Evolutionary conservation across 164 flowering plant genomes (phyloP).

Genomic region (Hamamelis virginiana): DNA sequence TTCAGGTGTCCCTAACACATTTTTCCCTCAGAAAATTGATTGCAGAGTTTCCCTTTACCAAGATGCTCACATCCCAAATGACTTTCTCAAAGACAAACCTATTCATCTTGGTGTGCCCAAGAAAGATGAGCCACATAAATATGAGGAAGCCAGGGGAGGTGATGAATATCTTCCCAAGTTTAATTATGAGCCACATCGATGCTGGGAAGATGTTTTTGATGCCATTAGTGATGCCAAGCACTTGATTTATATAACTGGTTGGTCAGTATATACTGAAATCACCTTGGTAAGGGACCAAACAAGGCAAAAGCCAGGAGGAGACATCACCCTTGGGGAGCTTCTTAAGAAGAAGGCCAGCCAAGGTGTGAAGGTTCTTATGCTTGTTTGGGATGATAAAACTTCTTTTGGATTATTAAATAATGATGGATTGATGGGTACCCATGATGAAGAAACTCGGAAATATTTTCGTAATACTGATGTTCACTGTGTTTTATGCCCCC

Average conservation of each 20-base stretch:
- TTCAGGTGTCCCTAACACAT: constrained; percentile 73
- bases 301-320: constrained; percentile 59
- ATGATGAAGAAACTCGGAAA: constrained; percentile 65
- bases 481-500: constrained; percentile 67
- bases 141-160: too few relatives aligned
- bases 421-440: constrained; percentile 80
- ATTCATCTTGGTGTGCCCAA: too few relatives aligned
- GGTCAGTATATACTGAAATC: constrained; percentile 75
- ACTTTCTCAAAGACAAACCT: too few relatives aligned
- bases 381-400: constrained; percentile 85
- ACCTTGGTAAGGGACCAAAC: constrained; percentile 57
- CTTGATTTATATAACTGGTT: constrained; percentile 72
- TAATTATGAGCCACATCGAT: constrained; percentile 61
- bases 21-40: constrained; percentile 59
- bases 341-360: constrained; percentile 73
- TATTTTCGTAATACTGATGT: constrained; percentile 57
- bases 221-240: constrained; percentile 69
- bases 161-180: too few relatives aligned
- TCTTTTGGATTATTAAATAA: constrained; percentile 53
- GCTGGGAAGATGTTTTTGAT: constrained; percentile 82
- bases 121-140: too few relatives aligned
- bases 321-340: constrained; percentile 64
- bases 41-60: constrained; percentile 71
- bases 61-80: constrained; percentile 68
- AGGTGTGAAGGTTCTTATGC: constrained; percentile 83